Evolutionary conservation across 2,329 filamentous ascomycete genomes (phyloP).

Genomic region (Coniochaeta sp.): DNA sequence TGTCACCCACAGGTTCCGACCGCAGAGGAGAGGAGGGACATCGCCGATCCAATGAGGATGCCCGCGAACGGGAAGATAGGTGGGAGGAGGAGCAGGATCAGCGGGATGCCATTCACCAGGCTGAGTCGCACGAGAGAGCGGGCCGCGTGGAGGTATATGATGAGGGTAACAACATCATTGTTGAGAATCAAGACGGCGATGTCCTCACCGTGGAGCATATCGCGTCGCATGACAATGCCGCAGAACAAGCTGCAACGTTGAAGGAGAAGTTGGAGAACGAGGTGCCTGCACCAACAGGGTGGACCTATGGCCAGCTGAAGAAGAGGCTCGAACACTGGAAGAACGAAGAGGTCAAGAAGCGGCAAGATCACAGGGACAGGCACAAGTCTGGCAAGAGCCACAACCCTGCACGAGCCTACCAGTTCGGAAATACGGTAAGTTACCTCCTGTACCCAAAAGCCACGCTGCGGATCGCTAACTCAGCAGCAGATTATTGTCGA

Average conservation of each 20-base stretch:
- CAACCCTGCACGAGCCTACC: constrained; percentile 75
- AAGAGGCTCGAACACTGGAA: constrained; percentile 45
- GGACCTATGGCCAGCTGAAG: constrained; percentile 39
- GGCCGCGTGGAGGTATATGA: constrained; percentile 62
- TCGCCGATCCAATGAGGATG: constrained; percentile 4
- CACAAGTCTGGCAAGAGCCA: constrained; percentile 47
- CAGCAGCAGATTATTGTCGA: constrained; percentile 66
- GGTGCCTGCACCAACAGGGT: constrained; percentile 23
- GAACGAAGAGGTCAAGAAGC: constrained; percentile 54
- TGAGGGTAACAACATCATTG: constrained; percentile 70
- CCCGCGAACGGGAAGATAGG: constrained; percentile 5
- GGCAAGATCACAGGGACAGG: constrained; percentile 43
- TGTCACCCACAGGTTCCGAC: constrained; percentile 9
- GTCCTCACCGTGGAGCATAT: constrained; percentile 60
- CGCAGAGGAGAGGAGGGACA: constrained; percentile 3
- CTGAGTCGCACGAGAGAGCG: neutral
- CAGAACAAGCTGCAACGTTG: constrained; percentile 15
- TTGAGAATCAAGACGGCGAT: constrained; percentile 83
- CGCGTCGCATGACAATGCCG: constrained; percentile 13
- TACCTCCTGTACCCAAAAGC: neutral
- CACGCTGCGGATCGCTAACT: constrained; percentile 19
- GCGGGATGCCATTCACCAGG: neutral
- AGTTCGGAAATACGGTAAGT: constrained; percentile 71
- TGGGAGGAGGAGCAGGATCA: constrained; percentile 4
- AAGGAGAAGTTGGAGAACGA: constrained; percentile 26